Evolutionary conservation across 768 basidiomycete species (phyloP).

Genomic region (Roridomyces roridus): DNA sequence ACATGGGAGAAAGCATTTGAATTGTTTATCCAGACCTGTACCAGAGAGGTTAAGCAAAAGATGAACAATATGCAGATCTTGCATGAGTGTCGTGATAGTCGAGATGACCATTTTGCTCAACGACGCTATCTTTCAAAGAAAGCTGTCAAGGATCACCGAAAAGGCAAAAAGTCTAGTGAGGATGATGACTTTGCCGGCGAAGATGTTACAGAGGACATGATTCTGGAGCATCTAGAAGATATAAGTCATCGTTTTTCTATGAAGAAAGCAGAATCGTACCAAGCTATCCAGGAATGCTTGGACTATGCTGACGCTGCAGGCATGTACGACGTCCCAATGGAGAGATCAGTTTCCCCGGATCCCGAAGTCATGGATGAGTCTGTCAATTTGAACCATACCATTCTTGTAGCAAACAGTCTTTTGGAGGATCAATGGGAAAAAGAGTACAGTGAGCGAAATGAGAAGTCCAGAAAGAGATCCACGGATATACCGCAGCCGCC

Average conservation of each 20-base stretch:
- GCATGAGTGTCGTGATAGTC: no score
- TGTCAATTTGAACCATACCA: not conserved
- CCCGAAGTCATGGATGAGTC: not conserved
- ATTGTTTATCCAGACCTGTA: not conserved
- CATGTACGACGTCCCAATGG: not conserved
- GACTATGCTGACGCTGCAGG: conserved; percentile 7
- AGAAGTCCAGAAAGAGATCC: conserved; percentile 11
- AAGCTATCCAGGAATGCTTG: conserved; percentile 10
- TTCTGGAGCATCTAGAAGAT: conserved; percentile 25
- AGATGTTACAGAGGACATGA: conserved; percentile 13
- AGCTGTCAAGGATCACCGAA: not conserved
- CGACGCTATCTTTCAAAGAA: not conserved
- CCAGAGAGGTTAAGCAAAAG: not conserved
- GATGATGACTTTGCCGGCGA: conserved; percentile 6
- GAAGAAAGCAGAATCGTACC: not conserved
- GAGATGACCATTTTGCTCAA: no score
- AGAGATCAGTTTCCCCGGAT: no score
- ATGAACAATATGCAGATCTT: not conserved
- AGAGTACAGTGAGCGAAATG: conserved; percentile 19
- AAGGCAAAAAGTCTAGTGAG: not conserved
- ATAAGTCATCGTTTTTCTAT: conserved; percentile 3
- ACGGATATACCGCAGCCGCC: not conserved
- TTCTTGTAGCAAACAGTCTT: not conserved
- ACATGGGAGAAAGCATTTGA: not conserved
- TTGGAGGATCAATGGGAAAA: conserved; percentile 22